These are phyloP conservation scores for Bonia amplexicaulis DNA, from an alignment of 176 grass and related monocot genomes.

Conservation along the genomic window DNA sequence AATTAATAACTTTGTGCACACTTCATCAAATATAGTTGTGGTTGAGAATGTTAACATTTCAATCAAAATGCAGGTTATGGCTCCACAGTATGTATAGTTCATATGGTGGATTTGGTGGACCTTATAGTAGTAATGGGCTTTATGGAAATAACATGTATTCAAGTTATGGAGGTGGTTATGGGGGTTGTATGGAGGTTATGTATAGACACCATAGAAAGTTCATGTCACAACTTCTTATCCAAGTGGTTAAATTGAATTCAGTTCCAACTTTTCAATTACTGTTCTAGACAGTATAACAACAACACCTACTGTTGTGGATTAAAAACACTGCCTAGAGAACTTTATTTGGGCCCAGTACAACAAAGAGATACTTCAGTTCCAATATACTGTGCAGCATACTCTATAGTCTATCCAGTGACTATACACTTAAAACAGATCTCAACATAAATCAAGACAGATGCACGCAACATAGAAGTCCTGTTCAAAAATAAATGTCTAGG, in stretches of 20 bases:
- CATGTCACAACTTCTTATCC: not conserved
- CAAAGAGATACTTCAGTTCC: not conserved
- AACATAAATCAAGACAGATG: conserved; percentile 18
- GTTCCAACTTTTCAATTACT: not conserved
- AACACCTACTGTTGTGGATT: no score
- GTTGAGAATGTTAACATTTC: not conserved
- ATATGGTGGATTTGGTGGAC: conserved; percentile 54
- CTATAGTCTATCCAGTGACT: not conserved
- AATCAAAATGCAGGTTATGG: conserved; percentile 68
- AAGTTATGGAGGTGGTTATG: conserved; percentile 44
- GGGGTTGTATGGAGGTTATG: conserved; percentile 33
- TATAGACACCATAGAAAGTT: not conserved
- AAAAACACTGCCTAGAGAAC: not conserved
- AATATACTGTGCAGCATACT: not conserved
- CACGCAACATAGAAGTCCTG: not conserved
- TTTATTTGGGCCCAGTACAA: not conserved
- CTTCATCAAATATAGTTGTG: not conserved
- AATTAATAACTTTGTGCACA: not conserved
- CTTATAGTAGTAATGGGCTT: conserved; percentile 19
- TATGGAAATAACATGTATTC: conserved; percentile 84
- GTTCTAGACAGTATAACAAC: not conserved
- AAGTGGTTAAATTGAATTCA: not conserved
- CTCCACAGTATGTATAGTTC: conserved; percentile 50
- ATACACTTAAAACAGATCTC: not conserved
- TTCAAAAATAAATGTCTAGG: no score